These are phyloP conservation scores for Ocimum tenuiflorum DNA, from an alignment of 257 asterid genomes.

Conservation along the genomic window DNA sequence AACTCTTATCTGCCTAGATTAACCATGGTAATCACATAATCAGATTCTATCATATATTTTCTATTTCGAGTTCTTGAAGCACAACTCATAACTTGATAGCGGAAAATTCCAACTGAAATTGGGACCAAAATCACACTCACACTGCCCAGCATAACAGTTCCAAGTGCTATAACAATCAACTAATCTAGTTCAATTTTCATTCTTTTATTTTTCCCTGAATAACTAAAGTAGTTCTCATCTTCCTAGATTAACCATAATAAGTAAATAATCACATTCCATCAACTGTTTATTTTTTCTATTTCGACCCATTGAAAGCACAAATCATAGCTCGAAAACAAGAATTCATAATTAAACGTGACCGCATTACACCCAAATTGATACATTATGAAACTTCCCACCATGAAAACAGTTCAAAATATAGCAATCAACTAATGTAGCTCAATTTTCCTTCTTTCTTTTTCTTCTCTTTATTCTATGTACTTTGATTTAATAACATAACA, in stretches of 20 bases:
- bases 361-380: neutral
- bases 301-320: neutral
- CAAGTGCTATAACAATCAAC: too few species aligned
- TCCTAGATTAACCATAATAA: slow-evolving; percentile 30
- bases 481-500: neutral
- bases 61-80: too few species aligned
- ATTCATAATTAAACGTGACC: neutral
- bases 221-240: slow-evolving; percentile 74
- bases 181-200: slow-evolving; percentile 14
- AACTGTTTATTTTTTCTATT: neutral
- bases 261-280: neutral
- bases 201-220: too few species aligned
- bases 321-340: neutral
- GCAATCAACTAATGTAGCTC: neutral
- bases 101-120: too few species aligned
- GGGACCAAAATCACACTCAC: too few species aligned
- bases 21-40: too few species aligned
- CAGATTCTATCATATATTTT: too few species aligned
- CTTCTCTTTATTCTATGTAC: neutral
- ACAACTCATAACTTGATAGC: too few species aligned
- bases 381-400: neutral
- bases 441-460: neutral
- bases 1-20: too few species aligned
- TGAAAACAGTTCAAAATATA: neutral
- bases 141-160: too few species aligned